phyloP scores from a whole-genome alignment of 2,329 filamentous ascomycete genomes.

The Fusarium nisikadoi region DNA sequence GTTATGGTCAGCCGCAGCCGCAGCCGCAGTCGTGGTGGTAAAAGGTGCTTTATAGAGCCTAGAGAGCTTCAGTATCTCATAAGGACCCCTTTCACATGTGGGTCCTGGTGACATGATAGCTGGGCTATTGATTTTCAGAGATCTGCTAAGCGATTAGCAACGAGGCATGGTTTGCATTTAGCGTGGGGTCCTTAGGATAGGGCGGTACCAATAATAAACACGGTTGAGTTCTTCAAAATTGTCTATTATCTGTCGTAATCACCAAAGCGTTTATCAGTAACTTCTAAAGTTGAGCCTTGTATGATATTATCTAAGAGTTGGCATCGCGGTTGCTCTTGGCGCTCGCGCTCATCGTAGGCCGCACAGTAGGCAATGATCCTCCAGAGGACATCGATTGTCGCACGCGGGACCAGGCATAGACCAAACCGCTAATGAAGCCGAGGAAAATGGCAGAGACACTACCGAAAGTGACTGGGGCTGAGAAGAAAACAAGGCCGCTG shows the following conservation, averaged over 20 bases:
- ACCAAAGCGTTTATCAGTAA: background rate
- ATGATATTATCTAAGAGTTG: constrained; percentile 57
- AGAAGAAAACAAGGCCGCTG: constrained; percentile 93
- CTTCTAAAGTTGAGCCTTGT: background rate
- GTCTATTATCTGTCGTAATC: background rate
- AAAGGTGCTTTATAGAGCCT: background rate
- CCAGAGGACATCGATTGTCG: constrained; percentile 76
- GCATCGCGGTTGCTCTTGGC: constrained; percentile 91
- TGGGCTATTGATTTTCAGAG: too few relatives aligned
- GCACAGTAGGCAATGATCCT: constrained; percentile 73
- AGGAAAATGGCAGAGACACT: constrained; percentile 91
- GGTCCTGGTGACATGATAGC: too few relatives aligned
- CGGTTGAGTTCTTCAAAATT: background rate
- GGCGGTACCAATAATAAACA: background rate
- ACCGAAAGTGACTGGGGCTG: constrained; percentile 90
- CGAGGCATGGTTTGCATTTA: too few relatives aligned
- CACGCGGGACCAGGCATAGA: constrained; percentile 77
- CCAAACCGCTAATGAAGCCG: constrained; percentile 90
- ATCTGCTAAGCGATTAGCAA: too few relatives aligned
- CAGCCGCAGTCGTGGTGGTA: background rate
- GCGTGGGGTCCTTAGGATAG: background rate
- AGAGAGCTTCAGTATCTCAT: too few relatives aligned
- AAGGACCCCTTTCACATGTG: too few relatives aligned
- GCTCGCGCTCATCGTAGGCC: constrained; percentile 83
- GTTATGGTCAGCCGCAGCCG: background rate